Evolutionary conservation across 1,139 yeast species (phyloP).

Genomic region (Saccharomyces hybrid): DNA sequence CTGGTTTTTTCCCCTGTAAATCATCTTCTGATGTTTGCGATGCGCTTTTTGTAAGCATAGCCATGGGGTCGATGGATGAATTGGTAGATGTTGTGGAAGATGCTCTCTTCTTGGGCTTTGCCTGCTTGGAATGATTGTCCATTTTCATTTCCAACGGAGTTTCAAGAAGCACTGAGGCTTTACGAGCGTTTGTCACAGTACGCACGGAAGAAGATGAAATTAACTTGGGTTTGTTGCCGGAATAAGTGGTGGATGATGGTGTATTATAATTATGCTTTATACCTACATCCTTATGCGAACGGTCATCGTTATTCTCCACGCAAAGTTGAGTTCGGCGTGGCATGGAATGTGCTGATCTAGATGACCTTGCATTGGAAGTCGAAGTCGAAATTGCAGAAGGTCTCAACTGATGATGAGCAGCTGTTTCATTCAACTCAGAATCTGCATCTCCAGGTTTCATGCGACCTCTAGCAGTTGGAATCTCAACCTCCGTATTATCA

Average conservation of each 20-base stretch:
- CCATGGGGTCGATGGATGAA: background rate
- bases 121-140: background rate
- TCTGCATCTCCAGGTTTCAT: slow-evolving; percentile 4
- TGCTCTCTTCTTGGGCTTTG: slow-evolving; percentile 6
- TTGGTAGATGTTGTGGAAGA: slow-evolving; percentile 5
- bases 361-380: slow-evolving; percentile 15
- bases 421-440: background rate
- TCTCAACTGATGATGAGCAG: slow-evolving; percentile 1
- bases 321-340: slow-evolving; percentile 7
- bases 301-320: background rate
- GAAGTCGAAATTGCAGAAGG: background rate
- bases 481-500: background rate
- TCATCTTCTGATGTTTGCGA: slow-evolving; percentile 6
- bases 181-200: background rate
- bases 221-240: background rate
- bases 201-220: background rate
- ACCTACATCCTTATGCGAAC: background rate
- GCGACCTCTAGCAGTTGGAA: background rate
- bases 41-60: slow-evolving; percentile 6
- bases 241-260: background rate
- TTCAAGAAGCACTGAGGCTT: background rate
- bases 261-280: background rate
- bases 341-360: slow-evolving; percentile 16
- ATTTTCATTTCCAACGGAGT: background rate
- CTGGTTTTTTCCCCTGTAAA: slow-evolving; percentile 6